Base-by-base conservation (phyloP, 179 eudicot species). In the Spergularia azorica region DNA sequence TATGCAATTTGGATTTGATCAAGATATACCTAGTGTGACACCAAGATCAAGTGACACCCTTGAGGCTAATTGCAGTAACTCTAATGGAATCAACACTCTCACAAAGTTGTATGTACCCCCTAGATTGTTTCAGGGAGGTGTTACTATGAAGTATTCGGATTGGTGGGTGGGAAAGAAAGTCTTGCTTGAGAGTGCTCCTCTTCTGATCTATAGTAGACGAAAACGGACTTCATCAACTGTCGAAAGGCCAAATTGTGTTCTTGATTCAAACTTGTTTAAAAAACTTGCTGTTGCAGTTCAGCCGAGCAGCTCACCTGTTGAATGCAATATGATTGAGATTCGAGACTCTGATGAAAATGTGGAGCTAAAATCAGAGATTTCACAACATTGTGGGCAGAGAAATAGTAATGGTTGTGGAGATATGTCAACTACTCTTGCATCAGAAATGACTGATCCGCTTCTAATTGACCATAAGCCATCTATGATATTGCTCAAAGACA, bases 1-100 rank as follows among this genome's bases (percentile, higher is more conserved):
- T 1, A 83, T 77, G 84, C 90, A 85, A 46, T 85, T 89, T 55
- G 87, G 89, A 5, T 46, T 77, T 54, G 86, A 85, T 80, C 88
- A 87, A 59, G 88, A 82, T 68, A 56, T 85, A 67, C 90, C 84
- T 10, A 73, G 57, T 56, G 67, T 74, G 32, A 9, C 8, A 4
- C 48, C 48, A 43, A 43, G 48, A 43, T 43, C 8, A 1, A 43
- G 0, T 6, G 48, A 43, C 48, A 43, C 2, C 4, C 48, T 43
- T 43, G 48, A 43, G 48, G 2, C 4, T 43, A 43, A 43, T 43
- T 43, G 48, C 4, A 0, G 48, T 43, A 1, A 43, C 4, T 43
- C 8, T 4, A 43, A 4, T 43, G 48, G 48, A 0, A 1, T 43
- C 3, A 43, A 4, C 4, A 43, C 48, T 1, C 3, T 6, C 6